Evolutionary conservation across 768 basidiomycete species (phyloP), one percentile per base, ranked within the genome.

Genomic region (Aureoboletus auriporus): DNA sequence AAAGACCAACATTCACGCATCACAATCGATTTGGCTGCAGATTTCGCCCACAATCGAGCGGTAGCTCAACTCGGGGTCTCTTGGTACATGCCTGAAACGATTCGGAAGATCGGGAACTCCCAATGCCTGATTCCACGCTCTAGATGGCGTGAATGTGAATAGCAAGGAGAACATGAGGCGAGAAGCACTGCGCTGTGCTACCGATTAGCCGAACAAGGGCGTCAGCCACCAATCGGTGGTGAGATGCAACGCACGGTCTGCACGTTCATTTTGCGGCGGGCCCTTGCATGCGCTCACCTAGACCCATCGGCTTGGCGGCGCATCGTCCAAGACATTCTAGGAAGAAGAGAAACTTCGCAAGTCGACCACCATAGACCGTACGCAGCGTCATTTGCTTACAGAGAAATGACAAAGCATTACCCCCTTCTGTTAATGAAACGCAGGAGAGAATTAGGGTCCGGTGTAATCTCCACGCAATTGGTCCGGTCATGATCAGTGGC

Each of bases 161-260:
- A 27, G 53, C 49, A 63, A 53, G 63, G 57, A 42, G 7, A 56
- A 60, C 63, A 64, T 40, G 63, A 64, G 63, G 63, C 58, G 37
- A 50, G 53, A 42, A 52, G 62, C 62, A 64, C 52, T 40, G 62
- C 54, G 39, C 51, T 36, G 26, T 33, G 34, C 42, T 49, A 45
- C 54, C 52, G 44, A 44, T 20, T 43, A 54, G 40, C 48, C 58
- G 54, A 42, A 40, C 54, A 45, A 53, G 56, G 58, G 46, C 47
- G 16, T 36, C 43, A 53, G 50, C 42, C 46, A 55, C 43, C 35
- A 49, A 51, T 53, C 55, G 38, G 38, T 35, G 42, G 41, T 51
- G 23, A 20, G 40, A 40, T 44, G 47, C 49, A 50, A 54, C 52
- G 61, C 41, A 44, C 53, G 44, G 50, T 49, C 42, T 27, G 48